Evolutionary conservation across 2,329 filamentous ascomycete genomes (phyloP), one percentile per base, ranked within the genome.

Genomic region (Colletotrichum sp.): DNA sequence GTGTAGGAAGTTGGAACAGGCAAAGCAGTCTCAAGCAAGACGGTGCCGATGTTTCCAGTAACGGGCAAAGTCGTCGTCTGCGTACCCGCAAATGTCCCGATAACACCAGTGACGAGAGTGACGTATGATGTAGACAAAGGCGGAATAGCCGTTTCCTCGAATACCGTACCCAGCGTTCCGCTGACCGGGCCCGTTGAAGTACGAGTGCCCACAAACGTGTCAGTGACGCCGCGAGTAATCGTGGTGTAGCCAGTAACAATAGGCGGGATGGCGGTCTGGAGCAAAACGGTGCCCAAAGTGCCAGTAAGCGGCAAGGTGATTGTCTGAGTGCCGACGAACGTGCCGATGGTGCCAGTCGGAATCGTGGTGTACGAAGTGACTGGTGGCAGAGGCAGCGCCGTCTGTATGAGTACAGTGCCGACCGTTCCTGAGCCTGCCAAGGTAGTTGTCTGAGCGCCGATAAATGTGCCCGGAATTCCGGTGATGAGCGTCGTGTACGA

Each of bases 361-460:
- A 75, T 71, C 1, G 72, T 72, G 12, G 36, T n/a, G 8, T 72
- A 75, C 6, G 68, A 60, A 6, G 72, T 75, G 57, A 60, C 57
- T n/a, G 57, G 57, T 0, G 58, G 57, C 4, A 65, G n/a, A 9
- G 69, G 69, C 16, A 71, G 13, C 8, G 69, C 69, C 8, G 69
- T 71, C 21, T 71, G 60, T 5, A 66, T 24, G 1, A 71, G 26
- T 16, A 71, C 69, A 2, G 69, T 71, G 8, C 36, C 68, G 15
- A 71, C 28, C 5, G 58, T 65, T n/a, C 68, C 68, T 12, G 36
- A 43, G 36, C 36, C 68, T 21, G 66, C 30, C 7, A 71, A 5
- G 24, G 68, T 71, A 36, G 68, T 55, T 5, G 43, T 32, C n/a
- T 65, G 68, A 5, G 61, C 21, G 4, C 68, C 68, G 7, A 36